A percentile compares a stretch with the other conserved stretches of the same genome.
phyloP scores from a whole-genome alignment of 2,329 filamentous ascomycete species.

The Trichoderma sp. region DNA sequence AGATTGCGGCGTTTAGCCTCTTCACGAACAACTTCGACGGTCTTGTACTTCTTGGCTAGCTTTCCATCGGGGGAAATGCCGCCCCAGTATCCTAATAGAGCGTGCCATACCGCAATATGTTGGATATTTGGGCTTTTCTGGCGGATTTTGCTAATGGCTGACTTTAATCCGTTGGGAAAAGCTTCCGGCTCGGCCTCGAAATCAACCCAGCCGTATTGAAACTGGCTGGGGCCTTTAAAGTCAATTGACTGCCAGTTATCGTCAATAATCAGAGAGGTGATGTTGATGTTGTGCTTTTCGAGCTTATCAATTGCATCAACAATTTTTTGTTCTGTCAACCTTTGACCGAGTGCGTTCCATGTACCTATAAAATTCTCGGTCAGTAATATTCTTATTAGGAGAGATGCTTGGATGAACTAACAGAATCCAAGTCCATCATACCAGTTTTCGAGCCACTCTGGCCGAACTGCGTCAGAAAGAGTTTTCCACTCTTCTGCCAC shows the following conservation, averaged over 20 bases:
- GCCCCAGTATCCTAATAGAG: slow-evolving; percentile 87
- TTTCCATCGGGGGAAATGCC: slow-evolving; percentile 76
- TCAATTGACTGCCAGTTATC: slow-evolving; percentile 92
- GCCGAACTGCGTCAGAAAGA: slow-evolving; percentile 54
- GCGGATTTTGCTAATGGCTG: slow-evolving; percentile 70
- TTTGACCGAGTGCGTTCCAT: slow-evolving; percentile 90
- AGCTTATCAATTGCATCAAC: slow-evolving; percentile 74
- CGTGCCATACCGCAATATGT: slow-evolving; percentile 94
- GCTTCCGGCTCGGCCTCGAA: slow-evolving; percentile 83
- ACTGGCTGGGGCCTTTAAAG: slow-evolving; percentile 53
- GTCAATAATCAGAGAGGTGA: slow-evolving; percentile 90
- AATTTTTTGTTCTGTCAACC: slow-evolving; percentile 80
- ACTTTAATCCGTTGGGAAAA: slow-evolving; percentile 80
- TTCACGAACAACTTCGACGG: slow-evolving; percentile 60
- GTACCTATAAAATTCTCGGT: slow-evolving; percentile 58
- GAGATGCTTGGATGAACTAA: slow-evolving; percentile 41
- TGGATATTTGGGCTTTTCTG: slow-evolving; percentile 71
- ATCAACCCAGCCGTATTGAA: slow-evolving; percentile 69
- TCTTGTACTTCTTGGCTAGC: slow-evolving; percentile 79
- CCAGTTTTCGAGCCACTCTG: slow-evolving; percentile 81
- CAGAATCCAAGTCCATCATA: slow-evolving; percentile 93
- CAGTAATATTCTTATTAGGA: no score
- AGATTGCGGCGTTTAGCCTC: slow-evolving; percentile 52
- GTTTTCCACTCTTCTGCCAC: slow-evolving; percentile 51
- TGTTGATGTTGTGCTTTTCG: slow-evolving; percentile 70